Conservation (phyloP, 768 basidiomycete genomes). For the Termitomyces titanicus region DNA sequence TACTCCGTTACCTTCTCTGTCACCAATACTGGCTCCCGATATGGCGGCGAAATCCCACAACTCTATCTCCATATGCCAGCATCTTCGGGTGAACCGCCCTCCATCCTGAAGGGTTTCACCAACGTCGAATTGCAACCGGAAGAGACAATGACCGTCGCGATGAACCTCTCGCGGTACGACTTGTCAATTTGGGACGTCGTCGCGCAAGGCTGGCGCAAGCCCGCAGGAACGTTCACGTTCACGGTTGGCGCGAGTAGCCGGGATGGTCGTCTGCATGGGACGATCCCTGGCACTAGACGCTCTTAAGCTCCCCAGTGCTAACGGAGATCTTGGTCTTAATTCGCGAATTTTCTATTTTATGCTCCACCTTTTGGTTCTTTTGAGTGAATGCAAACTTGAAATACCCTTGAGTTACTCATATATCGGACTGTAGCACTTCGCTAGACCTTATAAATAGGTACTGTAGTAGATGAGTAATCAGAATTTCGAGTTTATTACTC, state of each 20-base stretch:
- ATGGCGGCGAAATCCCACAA: slow-evolving; percentile 77
- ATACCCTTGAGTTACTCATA: neutral
- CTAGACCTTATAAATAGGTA: neutral
- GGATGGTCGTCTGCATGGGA: slow-evolving; percentile 50
- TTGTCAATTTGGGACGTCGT: slow-evolving; percentile 74
- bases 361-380: no score
- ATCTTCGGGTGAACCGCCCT: slow-evolving; percentile 66
- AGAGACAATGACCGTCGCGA: slow-evolving; percentile 40
- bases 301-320: neutral
- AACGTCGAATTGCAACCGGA: slow-evolving; percentile 49
- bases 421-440: neutral
- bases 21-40: slow-evolving; percentile 56
- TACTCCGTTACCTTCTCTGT: slow-evolving; percentile 63
- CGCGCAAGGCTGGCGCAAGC: slow-evolving; percentile 72
- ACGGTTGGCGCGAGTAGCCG: slow-evolving; percentile 70
- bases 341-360: neutral
- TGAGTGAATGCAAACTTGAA: neutral
- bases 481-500: neutral
- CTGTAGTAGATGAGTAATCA: no score
- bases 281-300: slow-evolving; percentile 20
- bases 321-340: neutral
- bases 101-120: slow-evolving; percentile 67
- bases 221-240: slow-evolving; percentile 58
- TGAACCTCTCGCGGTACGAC: slow-evolving; percentile 66
- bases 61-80: slow-evolving; percentile 68